Conservation (phyloP, 192 early-diverging fungal species). For the Mortierella antarctica region DNA sequence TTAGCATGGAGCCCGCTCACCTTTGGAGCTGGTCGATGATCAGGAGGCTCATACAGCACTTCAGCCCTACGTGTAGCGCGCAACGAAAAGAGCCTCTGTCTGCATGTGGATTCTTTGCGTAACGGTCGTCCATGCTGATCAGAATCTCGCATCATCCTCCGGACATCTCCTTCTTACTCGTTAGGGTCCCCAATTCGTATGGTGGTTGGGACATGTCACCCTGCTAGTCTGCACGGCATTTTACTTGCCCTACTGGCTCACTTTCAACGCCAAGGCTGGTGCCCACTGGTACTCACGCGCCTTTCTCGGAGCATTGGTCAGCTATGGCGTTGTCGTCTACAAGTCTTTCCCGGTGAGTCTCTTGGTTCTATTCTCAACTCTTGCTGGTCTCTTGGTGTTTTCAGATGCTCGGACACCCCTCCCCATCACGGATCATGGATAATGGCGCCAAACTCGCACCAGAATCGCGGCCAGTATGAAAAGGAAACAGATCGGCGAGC, state of each 20-base stretch:
- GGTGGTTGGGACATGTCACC: conserved; percentile 63
- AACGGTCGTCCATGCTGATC: background rate
- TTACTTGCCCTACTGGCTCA: conserved; percentile 54
- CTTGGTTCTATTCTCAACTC: background rate
- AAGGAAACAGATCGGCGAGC: too few species aligned
- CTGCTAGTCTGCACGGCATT: conserved; percentile 54
- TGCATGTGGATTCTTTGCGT: background rate
- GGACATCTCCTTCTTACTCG: background rate
- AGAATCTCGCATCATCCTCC: too few species aligned
- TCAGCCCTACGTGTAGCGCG: too few species aligned
- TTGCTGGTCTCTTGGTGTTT: too few species aligned
- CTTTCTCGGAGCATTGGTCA: conserved; percentile 73
- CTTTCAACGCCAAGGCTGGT: conserved; percentile 52
- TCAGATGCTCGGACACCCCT: too few species aligned
- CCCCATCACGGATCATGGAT: too few species aligned
- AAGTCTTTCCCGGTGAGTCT: conserved; percentile 79
- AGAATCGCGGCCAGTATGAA: background rate
- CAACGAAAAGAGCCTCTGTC: too few species aligned
- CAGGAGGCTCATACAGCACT: too few species aligned
- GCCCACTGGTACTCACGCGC: conserved; percentile 67
- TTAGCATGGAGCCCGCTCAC: too few species aligned
- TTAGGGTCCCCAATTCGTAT: conserved; percentile 64
- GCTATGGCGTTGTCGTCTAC: conserved; percentile 82
- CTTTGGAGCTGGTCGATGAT: too few species aligned
- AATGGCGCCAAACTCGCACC: background rate